Evolutionary conservation across 768 basidiomycete genomes (phyloP), one percentile per base, ranked within the genome.

Genomic region (Cystofilobasidium bisporidii): DNA sequence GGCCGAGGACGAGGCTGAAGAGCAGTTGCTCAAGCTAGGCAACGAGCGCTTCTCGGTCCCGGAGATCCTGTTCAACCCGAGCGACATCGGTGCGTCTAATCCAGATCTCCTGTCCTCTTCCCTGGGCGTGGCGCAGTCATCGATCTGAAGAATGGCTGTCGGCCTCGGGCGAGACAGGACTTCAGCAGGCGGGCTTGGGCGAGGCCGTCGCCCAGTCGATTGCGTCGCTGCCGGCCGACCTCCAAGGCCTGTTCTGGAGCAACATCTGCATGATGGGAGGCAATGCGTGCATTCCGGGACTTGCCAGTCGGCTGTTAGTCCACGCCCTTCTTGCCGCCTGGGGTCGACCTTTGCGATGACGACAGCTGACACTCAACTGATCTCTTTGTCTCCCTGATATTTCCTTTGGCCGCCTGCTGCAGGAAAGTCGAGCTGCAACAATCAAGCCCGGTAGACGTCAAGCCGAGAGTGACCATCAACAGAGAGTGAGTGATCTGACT

Each of bases 171-270:
- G 22, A 11, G 64, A 53, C 72, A 85, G 93, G 91, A 10, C 76
- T 97, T 48, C 83, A 86, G 15, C 92, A 96, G 74, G 81, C 84
- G 22, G 93, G 93, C 1, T 78, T 98, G 33, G 80, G 89, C 41
- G 82, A 82, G 64, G 84, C 86, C 15, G 84, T 97, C 69, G 87
- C 88, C 47, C 75, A 82, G 64, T 87, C 87, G 66, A 91, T 98
- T 73, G 80, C 82, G 0, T 77, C 82, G 36, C 83, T 97, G 68
- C 89, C 90, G 0, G 79, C 81, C 61, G 90, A 93, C 72, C 72
- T 93, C 30, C 89, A 86, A 71, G 92, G 90, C 40, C 85, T 98
- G 87, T 96, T 91, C 77, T 98, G 91, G 91, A 85, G 85, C 40
- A 90, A 97, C 76, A 91, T 98, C 69, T 88, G 88, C 17, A 78